phyloP scores from a whole-genome alignment of 2,329 filamentous ascomycete species.

The Cladosporium colombiae region DNA sequence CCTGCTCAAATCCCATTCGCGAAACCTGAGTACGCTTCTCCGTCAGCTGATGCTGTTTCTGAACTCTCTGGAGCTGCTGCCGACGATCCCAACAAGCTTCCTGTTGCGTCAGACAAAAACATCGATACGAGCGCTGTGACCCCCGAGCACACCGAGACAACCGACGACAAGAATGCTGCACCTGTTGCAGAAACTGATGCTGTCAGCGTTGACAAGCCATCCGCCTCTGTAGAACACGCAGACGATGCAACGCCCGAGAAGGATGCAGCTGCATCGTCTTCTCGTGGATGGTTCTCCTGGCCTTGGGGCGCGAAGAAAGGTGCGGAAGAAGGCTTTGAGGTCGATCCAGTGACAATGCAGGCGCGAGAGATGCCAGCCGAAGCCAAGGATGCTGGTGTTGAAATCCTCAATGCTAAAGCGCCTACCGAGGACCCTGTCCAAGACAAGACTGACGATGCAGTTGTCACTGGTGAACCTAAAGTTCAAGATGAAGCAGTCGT shows the following conservation, averaged over 20 bases:
- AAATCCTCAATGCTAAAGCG: background rate
- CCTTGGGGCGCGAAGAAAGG: conserved; percentile 9
- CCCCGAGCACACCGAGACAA: background rate
- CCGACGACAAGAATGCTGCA: background rate
- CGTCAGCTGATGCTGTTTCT: background rate
- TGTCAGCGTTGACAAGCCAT: background rate
- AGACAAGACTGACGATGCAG: background rate
- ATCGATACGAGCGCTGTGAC: background rate
- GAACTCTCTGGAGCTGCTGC: background rate
- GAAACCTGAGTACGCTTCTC: background rate
- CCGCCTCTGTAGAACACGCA: background rate
- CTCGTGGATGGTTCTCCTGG: conserved; percentile 12
- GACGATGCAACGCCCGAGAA: background rate
- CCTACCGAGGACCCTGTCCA: background rate
- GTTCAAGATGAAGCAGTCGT: background rate
- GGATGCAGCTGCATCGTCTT: background rate
- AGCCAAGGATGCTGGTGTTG: background rate
- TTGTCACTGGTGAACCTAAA: background rate
- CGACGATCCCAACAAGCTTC: background rate
- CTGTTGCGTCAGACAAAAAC: background rate
- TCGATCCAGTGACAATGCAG: background rate
- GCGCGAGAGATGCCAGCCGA: background rate
- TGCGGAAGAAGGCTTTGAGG: background rate
- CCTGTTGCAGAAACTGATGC: background rate
- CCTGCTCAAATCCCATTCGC: conserved; percentile 1